Conservation (phyloP, 768 basidiomycete genomes). For the Leccinum longicurvipes region DNA sequence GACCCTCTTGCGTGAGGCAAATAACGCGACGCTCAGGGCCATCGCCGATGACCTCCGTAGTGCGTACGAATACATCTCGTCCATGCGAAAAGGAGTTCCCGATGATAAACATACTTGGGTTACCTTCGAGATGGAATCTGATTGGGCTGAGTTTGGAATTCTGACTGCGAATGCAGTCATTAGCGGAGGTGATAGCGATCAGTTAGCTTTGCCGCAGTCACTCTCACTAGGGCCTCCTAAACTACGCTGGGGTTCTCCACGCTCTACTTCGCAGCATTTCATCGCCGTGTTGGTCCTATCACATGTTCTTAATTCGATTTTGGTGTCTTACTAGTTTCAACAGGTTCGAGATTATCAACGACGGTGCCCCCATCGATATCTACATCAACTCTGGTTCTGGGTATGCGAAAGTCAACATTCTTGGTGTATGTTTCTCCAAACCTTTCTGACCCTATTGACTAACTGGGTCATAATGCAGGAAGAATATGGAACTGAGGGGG, state of each 20-base stretch:
- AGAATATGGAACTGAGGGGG: neutral
- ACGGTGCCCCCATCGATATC: constrained; percentile 4
- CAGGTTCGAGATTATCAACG: neutral
- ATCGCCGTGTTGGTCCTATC: neutral
- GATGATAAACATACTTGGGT: constrained; percentile 4
- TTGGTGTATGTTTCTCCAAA: neutral
- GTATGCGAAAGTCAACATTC: constrained; percentile 1
- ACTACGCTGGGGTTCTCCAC: neutral
- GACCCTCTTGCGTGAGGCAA: constrained; percentile 3
- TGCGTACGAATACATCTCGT: constrained; percentile 4
- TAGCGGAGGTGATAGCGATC: constrained; percentile 1
- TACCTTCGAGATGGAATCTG: neutral
- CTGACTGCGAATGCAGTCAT: constrained; percentile 3
- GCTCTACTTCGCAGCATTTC: neutral
- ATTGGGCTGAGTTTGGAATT: constrained; percentile 3
- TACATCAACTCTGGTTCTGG: constrained; percentile 2
- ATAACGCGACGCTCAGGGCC: neutral
- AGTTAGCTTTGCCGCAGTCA: neutral
- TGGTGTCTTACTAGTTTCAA: neutral
- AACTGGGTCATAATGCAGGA: neutral
- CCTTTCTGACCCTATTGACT: neutral
- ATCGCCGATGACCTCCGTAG: constrained; percentile 4
- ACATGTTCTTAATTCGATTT: neutral
- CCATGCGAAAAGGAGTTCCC: neutral
- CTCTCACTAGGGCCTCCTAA: constrained; percentile 3